Base-by-base conservation (phyloP, 176 grass and related monocot species). In the Avena insularis region DNA sequence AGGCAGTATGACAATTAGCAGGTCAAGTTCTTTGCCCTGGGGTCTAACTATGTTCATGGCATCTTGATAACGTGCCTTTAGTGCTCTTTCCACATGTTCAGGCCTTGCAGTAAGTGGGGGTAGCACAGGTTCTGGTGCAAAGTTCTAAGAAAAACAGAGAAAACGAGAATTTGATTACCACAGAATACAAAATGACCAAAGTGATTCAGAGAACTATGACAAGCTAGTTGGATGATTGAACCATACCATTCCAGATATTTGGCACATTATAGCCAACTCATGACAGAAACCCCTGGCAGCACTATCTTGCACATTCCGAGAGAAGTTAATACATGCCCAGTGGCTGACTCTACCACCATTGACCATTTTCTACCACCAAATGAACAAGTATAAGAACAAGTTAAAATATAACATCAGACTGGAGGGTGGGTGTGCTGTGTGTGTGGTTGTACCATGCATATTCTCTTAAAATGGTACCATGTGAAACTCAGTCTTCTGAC, bases 211-310 rank as follows among this genome's bases (percentile, higher is more conserved):
- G 14, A 36, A 77, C 17, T 35, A 80, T 78, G 63, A 72, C 50
- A 65, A 67, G 83, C 12, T 82, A 81, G 36, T 59, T 46, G 20
- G 9, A 70, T 67, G 62, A 63, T 3, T 5, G 74, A 63, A 60
- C 77, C 36, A n/a, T 79, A 97, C 95, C 95, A 97, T 97, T 92
- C 95, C 95, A 83, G 95, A 97, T 74, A 94, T 67, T 85, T 91
- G 92, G 86, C 95, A 97, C 95, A 97, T 97, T 80, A 94, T 80
- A 83, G 92, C 95, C 31, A 94, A 58, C 67, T 94, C 90, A 45
- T 92, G 92, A 81, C 88, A 97, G 84, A 97, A 97, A 65, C 59
- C 85, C 81, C 90, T 92, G n/a, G 95, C 90, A 53, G 88, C 90
- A 80, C 27, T 94, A 81, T 92, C 92, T 94, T 94, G 95, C 12